Conservation (phyloP, 1,139 yeast species). For the Kazachstania sp. region DNA sequence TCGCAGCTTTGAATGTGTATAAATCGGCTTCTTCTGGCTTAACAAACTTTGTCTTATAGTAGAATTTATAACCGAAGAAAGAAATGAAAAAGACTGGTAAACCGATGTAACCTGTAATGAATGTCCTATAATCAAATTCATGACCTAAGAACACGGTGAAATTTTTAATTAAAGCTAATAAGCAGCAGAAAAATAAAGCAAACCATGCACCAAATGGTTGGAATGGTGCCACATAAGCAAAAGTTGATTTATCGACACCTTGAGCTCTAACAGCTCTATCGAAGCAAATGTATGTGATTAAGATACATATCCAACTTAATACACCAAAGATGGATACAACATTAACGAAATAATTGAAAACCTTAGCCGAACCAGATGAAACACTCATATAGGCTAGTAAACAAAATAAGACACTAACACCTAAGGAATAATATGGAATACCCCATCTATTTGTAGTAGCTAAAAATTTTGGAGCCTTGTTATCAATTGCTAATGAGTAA, state of each 20-base stretch:
- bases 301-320: constrained; percentile 58
- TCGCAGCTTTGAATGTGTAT: constrained; percentile 51
- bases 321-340: constrained; percentile 66
- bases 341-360: constrained; percentile 62
- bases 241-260: constrained; percentile 40
- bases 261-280: constrained; percentile 59
- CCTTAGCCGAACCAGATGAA: constrained; percentile 43
- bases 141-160: constrained; percentile 57
- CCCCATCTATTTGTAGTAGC: constrained; percentile 56
- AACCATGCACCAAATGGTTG: constrained; percentile 59
- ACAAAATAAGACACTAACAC: constrained; percentile 40
- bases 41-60: constrained; percentile 44
- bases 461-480: constrained; percentile 55
- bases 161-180: constrained; percentile 61
- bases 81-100: constrained; percentile 55
- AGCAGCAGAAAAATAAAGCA: constrained; percentile 46
- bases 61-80: constrained; percentile 51
- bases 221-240: constrained; percentile 55
- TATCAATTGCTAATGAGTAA: constrained; percentile 54
- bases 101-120: constrained; percentile 73
- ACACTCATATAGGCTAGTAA: constrained; percentile 55
- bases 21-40: constrained; percentile 55
- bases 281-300: constrained; percentile 55
- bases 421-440: constrained; percentile 50
- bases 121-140: constrained; percentile 48